Evolutionary conservation across 495 filamentous ascomycete genomes (phyloP), one percentile per base, ranked within the genome.

Genomic region (Talaromyces thailandensis): DNA sequence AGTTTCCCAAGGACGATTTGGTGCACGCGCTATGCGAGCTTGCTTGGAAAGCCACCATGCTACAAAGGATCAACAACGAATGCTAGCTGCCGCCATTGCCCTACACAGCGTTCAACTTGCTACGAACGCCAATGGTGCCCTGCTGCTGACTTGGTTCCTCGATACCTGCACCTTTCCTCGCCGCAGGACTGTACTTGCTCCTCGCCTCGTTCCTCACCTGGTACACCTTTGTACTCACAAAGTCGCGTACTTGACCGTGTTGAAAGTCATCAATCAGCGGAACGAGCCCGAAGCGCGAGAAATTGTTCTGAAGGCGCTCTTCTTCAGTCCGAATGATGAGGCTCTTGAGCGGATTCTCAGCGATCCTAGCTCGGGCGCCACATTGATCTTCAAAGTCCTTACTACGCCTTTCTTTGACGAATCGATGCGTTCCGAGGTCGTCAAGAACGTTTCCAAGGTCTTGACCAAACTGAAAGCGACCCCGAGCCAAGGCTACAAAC

Each of bases 361-460:
- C 63, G 94, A 98, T 69, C 91, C 94, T 69, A 85, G 86, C 40
- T 98, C 93, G 64, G 94, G 94, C 61, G 93, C 95, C 1, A 98
- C 92, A 3, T 75, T 98, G 64, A 96, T 97, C 70, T 98, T 96
- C 83, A 98, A 98, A 80, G 91, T 98, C 35, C 79, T 98, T 40
- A 97, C 94, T 4, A 98, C 94, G 11, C 94, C 95, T 1, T 98
- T 96, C 85, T 93, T 97, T 65, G 95, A 98, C 64, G 95, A 98
- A 69, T 86, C 80, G 18, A 91, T 96, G 75, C 87, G 94, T 35
- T 79, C 82, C 29, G 89, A 96, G 64, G 91, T 96, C 45, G 85
- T 94, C 1, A 90, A 95, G 72, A 96, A 91, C 58, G 91, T 98
- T 31, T 89, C 92, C 64, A 89, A 87, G 71, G 93, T 97, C 58